Conservation (phyloP, 2,329 filamentous ascomycete genomes). For the Trichophyton rubrum region DNA sequence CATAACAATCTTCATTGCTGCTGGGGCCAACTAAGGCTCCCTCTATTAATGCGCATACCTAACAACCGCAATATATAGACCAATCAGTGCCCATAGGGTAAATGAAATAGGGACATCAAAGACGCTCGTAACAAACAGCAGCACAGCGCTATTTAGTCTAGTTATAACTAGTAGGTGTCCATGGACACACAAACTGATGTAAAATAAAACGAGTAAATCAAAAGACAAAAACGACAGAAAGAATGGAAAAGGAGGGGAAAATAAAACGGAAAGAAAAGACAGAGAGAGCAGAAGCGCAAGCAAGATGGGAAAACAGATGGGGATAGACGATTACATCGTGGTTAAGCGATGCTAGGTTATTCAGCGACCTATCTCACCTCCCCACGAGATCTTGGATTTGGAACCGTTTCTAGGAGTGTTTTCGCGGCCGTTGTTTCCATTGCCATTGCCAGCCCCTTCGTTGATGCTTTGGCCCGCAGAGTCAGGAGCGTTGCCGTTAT, state of each 20-base stretch:
- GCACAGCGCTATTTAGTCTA: slow-evolving; percentile 1
- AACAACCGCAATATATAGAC: not conserved
- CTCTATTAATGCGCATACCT: not conserved
- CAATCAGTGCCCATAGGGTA: not conserved
- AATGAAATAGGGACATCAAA: not conserved
- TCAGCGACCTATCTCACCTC: slow-evolving; percentile 26
- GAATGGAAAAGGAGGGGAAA: not conserved
- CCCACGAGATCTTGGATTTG: slow-evolving; percentile 30
- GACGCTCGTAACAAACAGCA: not conserved
- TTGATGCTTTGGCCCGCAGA: slow-evolving; percentile 12
- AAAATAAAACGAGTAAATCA: not conserved
- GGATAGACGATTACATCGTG: not conserved
- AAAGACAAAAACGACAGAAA: not conserved
- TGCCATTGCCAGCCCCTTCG: not conserved
- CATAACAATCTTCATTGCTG: not conserved
- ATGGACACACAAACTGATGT: not conserved
- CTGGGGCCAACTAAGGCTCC: not conserved
- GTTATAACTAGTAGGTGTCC: not conserved
- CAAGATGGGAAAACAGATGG: not conserved
- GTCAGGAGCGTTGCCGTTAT: slow-evolving; percentile 10
- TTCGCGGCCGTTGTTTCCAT: slow-evolving; percentile 9
- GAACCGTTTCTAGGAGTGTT: slow-evolving; percentile 9
- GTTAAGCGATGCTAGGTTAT: not conserved
- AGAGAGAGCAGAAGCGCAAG: not conserved
- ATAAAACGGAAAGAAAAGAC: not conserved